Percentiles rank a stretch among this genome's conserved stretches.
Evolutionary conservation across 352 stramenopile genomes (phyloP).

Genomic region (Plasmopara halstedii): DNA sequence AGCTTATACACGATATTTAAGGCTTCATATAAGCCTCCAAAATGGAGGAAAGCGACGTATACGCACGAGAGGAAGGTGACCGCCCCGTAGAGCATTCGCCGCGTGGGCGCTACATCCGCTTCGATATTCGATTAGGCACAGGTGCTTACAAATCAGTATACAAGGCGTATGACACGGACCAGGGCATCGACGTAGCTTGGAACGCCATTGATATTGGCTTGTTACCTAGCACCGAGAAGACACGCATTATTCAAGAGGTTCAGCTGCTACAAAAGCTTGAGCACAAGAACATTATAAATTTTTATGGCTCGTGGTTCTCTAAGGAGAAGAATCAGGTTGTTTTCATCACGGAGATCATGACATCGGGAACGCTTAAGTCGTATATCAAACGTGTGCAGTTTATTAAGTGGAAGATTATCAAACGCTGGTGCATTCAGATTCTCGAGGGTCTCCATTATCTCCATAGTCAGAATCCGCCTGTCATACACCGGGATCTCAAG

Average conservation of each 20-base stretch:
- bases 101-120: slow-evolving; percentile 80
- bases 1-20: slow-evolving; percentile 2
- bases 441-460: slow-evolving; percentile 92
- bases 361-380: slow-evolving; percentile 90
- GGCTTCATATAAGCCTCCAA: slow-evolving; percentile 1
- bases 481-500: slow-evolving; percentile 93
- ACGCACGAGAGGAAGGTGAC: slow-evolving; percentile 66
- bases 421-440: slow-evolving; percentile 97
- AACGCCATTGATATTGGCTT: slow-evolving; percentile 97
- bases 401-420: slow-evolving; percentile 98
- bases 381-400: slow-evolving; percentile 98
- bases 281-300: slow-evolving; percentile 99
- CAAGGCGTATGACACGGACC: slow-evolving; percentile 96
- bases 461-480: slow-evolving; percentile 82
- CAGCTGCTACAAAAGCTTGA: slow-evolving; percentile 94
- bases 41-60: slow-evolving; percentile 66
- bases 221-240: slow-evolving; percentile 92
- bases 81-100: slow-evolving; percentile 71
- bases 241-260: slow-evolving; percentile 96
- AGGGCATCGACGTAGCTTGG: slow-evolving; percentile 99
- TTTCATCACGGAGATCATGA: slow-evolving; percentile 99
- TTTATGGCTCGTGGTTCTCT: slow-evolving; percentile 98
- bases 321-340: slow-evolving; percentile 97
- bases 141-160: slow-evolving; percentile 89
- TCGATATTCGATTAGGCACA: slow-evolving; percentile 75